Evolutionary conservation across 257 asterid genomes (phyloP).

Genomic region (Henckelia pumila): DNA sequence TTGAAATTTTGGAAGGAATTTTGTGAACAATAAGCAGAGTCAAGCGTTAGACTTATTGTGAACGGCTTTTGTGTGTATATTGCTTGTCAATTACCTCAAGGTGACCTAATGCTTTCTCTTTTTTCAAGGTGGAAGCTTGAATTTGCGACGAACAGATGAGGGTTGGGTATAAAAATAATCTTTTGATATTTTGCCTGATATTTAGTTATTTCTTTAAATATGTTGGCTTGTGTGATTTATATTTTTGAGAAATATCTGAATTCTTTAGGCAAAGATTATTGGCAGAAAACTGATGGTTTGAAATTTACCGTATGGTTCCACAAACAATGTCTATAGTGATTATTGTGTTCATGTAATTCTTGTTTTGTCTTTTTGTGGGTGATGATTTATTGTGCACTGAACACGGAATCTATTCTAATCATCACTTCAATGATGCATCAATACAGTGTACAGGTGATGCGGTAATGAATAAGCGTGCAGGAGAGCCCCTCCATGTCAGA

Average conservation of each 20-base stretch:
- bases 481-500: constrained; percentile 26
- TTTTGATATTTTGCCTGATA: neutral
- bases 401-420: constrained; percentile 8
- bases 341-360: constrained; percentile 4
- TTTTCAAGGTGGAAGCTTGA: constrained; percentile 2
- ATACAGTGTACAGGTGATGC: constrained; percentile 40
- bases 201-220: neutral
- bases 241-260: neutral
- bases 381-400: neutral
- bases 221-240: neutral
- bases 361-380: neutral
- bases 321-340: neutral
- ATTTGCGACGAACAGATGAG: neutral
- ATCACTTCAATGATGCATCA: neutral
- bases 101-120: neutral
- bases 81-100: neutral
- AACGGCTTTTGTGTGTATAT: neutral
- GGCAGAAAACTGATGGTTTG: neutral
- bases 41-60: neutral
- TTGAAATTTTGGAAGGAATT: neutral
- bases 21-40: neutral
- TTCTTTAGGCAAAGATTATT: neutral
- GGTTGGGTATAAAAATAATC: neutral
- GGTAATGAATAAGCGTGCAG: constrained; percentile 33
- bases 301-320: neutral